Base-by-base conservation (phyloP, 2,329 filamentous ascomycete species). In the Ceratocystis lukuohia region DNA sequence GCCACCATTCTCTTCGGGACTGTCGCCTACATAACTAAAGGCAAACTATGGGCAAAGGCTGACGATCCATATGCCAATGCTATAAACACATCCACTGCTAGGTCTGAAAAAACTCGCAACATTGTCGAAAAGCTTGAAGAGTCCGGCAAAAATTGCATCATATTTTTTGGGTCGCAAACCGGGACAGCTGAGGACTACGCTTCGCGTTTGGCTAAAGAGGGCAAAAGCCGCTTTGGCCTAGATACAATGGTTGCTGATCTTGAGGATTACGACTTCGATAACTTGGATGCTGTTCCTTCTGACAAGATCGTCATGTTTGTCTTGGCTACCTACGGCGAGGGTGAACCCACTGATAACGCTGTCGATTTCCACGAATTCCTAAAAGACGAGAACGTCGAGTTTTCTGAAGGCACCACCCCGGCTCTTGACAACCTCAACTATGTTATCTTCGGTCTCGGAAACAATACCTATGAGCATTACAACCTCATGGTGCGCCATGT, bases 381-480 rank as follows among this genome's bases (percentile, higher is more conserved):
- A 73, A 89, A 84, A 62, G 84, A 83, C 70, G 92, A 97, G 20
- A 90, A 94, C 66, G 80, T 88, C 67, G 78, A 84, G 71, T 97
- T 97, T 77, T 89, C 88, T 71, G 84, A 91, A 73, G 84, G 86
- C 71, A 77, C 76, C 59, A 88, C 93, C 25, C 83, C 87, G 69
- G 84, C 93, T 62, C 84, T 99, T 65, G 81, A 79, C 64, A 92
- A 90, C 72, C 83, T 99, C 74, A 93, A 92, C 76, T 99, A 92
- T 74, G 91, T 99, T 73, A 84, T 91, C 67, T 99, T 99, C 73
- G 94, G 94, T 73, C 85, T 99, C 48, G 94, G 94, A 71, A 99
- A 99, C 82, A 99, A 97, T 80, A 97, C 94, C 33, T 99, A 99
- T 75, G 94, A 99, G 75, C 94, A 99, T 80, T 99, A 96, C 82